phyloP scores from a whole-genome alignment of 208 protist species.

The Crithidia fasciculata region DNA sequence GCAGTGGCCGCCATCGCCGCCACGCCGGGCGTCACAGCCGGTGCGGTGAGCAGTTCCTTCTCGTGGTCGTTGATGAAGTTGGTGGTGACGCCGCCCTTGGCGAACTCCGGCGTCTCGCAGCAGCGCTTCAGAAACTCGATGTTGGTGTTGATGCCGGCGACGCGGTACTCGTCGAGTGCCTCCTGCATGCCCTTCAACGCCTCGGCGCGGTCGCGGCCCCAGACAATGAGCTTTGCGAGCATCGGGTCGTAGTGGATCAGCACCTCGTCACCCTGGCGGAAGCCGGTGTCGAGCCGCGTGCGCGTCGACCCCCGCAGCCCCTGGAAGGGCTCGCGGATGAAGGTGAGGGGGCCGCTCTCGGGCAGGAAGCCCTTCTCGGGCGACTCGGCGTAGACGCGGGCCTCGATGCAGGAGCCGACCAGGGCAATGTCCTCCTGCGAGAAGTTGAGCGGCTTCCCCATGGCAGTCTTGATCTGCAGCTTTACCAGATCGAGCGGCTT shows the following conservation, averaged over 20 bases:
- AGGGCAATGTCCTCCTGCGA: slow-evolving; percentile 77
- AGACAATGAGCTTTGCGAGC: slow-evolving; percentile 71
- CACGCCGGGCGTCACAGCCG: slow-evolving; percentile 32
- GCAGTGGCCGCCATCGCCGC: slow-evolving; percentile 26
- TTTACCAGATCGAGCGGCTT: slow-evolving; percentile 93
- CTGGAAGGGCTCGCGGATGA: slow-evolving; percentile 41
- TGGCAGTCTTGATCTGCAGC: slow-evolving; percentile 89
- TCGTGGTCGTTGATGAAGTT: slow-evolving; percentile 74
- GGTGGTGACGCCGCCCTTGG: slow-evolving; percentile 72
- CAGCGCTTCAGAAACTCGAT: slow-evolving; percentile 68
- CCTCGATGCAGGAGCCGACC: slow-evolving; percentile 91
- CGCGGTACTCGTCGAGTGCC: slow-evolving; percentile 79
- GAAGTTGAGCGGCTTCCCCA: slow-evolving; percentile 71
- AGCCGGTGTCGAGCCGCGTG: slow-evolving; percentile 85
- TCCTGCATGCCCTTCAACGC: slow-evolving; percentile 30
- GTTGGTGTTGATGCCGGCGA: slow-evolving; percentile 94
- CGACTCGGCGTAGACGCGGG: slow-evolving; percentile 96
- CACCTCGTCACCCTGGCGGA: slow-evolving; percentile 81
- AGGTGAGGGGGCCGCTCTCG: slow-evolving; percentile 32
- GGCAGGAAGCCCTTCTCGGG: slow-evolving; percentile 91
- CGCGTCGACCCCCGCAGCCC: slow-evolving; percentile 35
- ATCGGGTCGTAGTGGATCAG: slow-evolving; percentile 97
- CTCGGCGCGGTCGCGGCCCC: slow-evolving; percentile 40
- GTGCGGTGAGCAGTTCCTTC: slow-evolving; percentile 33
- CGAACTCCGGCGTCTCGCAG: slow-evolving; percentile 63